Conservation (phyloP, 2,329 filamentous ascomycete genomes). For the Trichoderma atroviride region DNA sequence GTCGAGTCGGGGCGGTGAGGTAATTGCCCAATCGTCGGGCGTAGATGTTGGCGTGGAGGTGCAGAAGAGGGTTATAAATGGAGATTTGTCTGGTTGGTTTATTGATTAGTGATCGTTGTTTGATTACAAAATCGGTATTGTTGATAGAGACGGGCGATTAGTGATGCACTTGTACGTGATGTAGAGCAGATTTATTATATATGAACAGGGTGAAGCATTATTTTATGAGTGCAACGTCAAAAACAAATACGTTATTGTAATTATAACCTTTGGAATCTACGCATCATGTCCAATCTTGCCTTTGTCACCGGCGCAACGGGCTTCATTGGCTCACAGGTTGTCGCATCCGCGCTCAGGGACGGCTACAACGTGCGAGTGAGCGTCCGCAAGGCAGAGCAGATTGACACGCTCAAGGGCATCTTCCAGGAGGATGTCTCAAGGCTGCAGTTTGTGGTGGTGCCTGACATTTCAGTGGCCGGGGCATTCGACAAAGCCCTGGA, state of each 20-base stretch:
- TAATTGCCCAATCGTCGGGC: neutral
- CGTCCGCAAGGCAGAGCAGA: constrained; percentile 28
- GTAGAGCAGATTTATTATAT: neutral
- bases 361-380: constrained; percentile 28
- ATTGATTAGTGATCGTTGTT: neutral
- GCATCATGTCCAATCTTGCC: constrained; percentile 17
- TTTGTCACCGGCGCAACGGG: constrained; percentile 31
- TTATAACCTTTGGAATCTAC: neutral
- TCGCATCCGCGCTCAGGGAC: constrained; percentile 10
- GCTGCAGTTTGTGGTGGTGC: constrained; percentile 36
- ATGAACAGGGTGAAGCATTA: neutral
- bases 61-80: neutral
- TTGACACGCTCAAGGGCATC: constrained; percentile 15
- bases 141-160: neutral
- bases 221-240: neutral
- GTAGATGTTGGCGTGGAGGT: no score
- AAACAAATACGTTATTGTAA: neutral
- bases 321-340: constrained; percentile 30
- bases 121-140: neutral
- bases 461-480: constrained; percentile 26
- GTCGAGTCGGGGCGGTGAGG: neutral
- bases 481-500: constrained; percentile 43
- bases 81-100: neutral
- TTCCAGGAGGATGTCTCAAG: constrained; percentile 1
- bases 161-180: neutral